Evolutionary conservation across 495 filamentous ascomycete species (phyloP).

Genomic region (Echria macrotheca): DNA sequence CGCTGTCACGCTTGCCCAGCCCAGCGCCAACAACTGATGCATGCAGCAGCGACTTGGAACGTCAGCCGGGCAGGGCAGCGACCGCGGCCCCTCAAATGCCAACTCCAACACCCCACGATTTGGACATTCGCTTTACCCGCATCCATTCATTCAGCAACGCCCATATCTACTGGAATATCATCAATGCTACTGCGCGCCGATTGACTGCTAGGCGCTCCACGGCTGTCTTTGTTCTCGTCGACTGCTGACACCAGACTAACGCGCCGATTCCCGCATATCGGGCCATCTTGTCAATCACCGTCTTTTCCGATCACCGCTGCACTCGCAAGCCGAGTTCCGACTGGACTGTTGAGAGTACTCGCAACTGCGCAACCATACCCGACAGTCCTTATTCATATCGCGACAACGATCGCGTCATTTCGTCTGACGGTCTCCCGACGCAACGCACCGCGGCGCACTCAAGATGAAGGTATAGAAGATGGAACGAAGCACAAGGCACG

Average conservation of each 20-base stretch:
- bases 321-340: neutral
- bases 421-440: too few species aligned
- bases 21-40: neutral
- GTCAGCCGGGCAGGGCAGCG: conserved; percentile 2
- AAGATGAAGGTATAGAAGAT: conserved; percentile 35
- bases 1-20: neutral
- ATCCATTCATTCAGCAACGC: conserved; percentile 1
- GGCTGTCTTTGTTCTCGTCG: too few species aligned
- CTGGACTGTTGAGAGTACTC: neutral
- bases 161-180: too few species aligned
- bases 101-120: conserved; percentile 2
- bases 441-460: too few species aligned
- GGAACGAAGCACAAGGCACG: too few species aligned
- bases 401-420: neutral
- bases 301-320: neutral
- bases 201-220: neutral
- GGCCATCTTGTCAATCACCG: neutral
- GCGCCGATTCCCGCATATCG: too few species aligned
- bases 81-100: neutral
- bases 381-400: neutral
- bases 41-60: conserved; percentile 3
- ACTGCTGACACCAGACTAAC: too few species aligned
- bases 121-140: conserved; percentile 3
- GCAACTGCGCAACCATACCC: neutral
- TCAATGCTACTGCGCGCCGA: too few species aligned